Evolutionary conservation across 495 filamentous ascomycete genomes (phyloP), one percentile per base, ranked within the genome.

Genomic region (Daldinia concentrica): DNA sequence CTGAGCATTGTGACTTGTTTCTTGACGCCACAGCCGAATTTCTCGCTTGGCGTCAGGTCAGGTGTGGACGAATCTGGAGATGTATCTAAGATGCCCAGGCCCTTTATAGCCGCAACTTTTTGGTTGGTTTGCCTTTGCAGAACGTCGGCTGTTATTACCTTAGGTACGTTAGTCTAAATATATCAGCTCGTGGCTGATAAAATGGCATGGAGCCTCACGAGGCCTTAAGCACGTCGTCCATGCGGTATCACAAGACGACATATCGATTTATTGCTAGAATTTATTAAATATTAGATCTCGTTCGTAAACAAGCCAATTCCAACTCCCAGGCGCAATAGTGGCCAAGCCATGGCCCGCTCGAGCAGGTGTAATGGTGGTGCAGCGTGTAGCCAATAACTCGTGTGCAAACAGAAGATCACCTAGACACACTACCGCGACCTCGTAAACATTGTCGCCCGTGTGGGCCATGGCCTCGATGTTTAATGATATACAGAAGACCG

Each of bases 301-400:
- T 61, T 61, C 57, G 62, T 62, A 62, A 61, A 62, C 50, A 55
- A 32, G 32, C 70, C 61, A 61, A 68, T 69, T 65, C 66, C 36
- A 30, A 39, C 27, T 26, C 30, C 51, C 29, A 32, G 29, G 37
- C 36, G 55, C 54, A 64, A 39, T 59, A 22, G 45, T 63, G 30
- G 51, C 45, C 52, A 67, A 59, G 62, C 69, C 41, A 56, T 60
- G 27, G 43, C 58, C 63, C 52, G 58, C 63, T 65, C 56, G 34
- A 63, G 62, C 54, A 66, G 56, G 66, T 69, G 52, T 66, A 30
- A 66, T 69, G 71, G 54, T 69, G 45, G 71, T 73, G 71, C 66
- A 69, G 71, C 71, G 66, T 73, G 71, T 69, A 65, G 68, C 66
- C 62, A 73, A 66, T 64, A 61, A 62, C 29, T 71, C 37, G 26